These are phyloP conservation scores for Delitschia confertaspora DNA, from an alignment of 495 filamentous ascomycete genomes.

Conservation along the genomic window DNA sequence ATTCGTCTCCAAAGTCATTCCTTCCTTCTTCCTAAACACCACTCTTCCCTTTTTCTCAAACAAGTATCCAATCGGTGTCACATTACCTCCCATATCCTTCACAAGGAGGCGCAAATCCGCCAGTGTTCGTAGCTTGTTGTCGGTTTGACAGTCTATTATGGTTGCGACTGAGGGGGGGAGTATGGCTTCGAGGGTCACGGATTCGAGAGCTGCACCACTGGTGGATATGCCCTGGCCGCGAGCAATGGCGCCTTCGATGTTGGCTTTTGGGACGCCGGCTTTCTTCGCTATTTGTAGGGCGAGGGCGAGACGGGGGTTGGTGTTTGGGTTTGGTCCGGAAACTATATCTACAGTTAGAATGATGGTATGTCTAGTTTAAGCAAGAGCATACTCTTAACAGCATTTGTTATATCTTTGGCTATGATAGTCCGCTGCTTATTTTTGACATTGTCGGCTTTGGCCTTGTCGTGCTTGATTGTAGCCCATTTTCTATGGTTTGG, in stretches of 20 bases:
- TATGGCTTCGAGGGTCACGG: slow-evolving; percentile 71
- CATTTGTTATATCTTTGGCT: slow-evolving; percentile 46
- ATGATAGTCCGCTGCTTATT: slow-evolving; percentile 40
- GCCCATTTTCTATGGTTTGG: slow-evolving; percentile 90
- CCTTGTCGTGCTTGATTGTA: slow-evolving; percentile 92
- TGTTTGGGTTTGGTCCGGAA: slow-evolving; percentile 58
- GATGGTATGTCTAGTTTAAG: slow-evolving; percentile 7
- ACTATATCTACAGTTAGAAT: slow-evolving; percentile 34
- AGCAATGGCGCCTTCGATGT: slow-evolving; percentile 75
- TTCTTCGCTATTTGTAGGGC: slow-evolving; percentile 75
- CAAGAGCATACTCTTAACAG: slow-evolving; percentile 44
- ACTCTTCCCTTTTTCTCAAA: slow-evolving; percentile 73
- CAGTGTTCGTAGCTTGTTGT: slow-evolving; percentile 63
- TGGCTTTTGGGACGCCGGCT: slow-evolving; percentile 70
- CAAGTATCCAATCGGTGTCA: slow-evolving; percentile 68
- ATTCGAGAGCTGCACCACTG: slow-evolving; percentile 63
- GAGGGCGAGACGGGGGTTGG: slow-evolving; percentile 64
- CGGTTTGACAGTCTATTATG: slow-evolving; percentile 76
- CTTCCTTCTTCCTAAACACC: slow-evolving; percentile 55
- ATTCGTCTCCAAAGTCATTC: slow-evolving; percentile 46
- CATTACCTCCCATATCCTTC: slow-evolving; percentile 57
- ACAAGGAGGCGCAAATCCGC: slow-evolving; percentile 59
- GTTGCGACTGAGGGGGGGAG: slow-evolving; percentile 67
- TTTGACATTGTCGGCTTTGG: slow-evolving; percentile 58
- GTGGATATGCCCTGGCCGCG: slow-evolving; percentile 75